These are phyloP conservation scores for Chrysoporthe cubensis DNA, from an alignment of 2,329 filamentous ascomycete species.

Conservation along the genomic window DNA sequence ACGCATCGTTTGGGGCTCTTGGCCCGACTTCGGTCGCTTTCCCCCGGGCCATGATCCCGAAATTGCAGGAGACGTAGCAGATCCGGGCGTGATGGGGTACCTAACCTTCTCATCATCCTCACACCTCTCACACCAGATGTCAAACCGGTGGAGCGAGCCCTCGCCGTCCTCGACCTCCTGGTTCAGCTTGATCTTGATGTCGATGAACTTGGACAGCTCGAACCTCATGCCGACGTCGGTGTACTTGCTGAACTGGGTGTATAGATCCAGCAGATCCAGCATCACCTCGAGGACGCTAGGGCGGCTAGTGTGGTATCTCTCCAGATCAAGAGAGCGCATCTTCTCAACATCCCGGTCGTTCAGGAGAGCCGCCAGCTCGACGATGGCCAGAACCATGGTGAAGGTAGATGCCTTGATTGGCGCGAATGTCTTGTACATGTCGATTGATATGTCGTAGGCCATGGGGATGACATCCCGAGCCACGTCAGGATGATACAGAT, in stretches of 20 bases:
- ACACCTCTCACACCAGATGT: constrained; percentile 61
- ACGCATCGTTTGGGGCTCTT: constrained; percentile 71
- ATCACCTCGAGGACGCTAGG: constrained; percentile 72
- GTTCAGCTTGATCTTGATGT: constrained; percentile 85
- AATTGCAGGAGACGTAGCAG: constrained; percentile 45
- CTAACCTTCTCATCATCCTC: constrained; percentile 43
- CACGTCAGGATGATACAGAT: constrained; percentile 52
- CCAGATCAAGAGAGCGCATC: constrained; percentile 53
- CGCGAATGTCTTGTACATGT: constrained; percentile 91
- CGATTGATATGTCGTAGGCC: constrained; percentile 82
- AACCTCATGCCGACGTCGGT: constrained; percentile 76
- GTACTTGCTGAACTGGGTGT: constrained; percentile 77
- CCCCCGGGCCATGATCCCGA: constrained; percentile 43
- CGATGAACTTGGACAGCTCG: constrained; percentile 78
- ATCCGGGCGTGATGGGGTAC: constrained; percentile 41
- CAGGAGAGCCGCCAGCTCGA: constrained; percentile 79
- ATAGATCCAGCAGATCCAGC: constrained; percentile 88
- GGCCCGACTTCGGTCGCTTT: constrained; percentile 45
- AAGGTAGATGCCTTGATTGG: constrained; percentile 87
- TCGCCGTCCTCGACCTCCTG: constrained; percentile 70
- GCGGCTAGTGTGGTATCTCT: constrained; percentile 52
- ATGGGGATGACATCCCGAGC: constrained; percentile 63
- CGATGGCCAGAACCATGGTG: constrained; percentile 80
- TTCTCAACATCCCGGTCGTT: constrained; percentile 57
- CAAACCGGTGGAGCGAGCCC: constrained; percentile 63